These are phyloP conservation scores for Leptographium radiaticola DNA, from an alignment of 2,329 filamentous ascomycete species.

Conservation along the genomic window DNA sequence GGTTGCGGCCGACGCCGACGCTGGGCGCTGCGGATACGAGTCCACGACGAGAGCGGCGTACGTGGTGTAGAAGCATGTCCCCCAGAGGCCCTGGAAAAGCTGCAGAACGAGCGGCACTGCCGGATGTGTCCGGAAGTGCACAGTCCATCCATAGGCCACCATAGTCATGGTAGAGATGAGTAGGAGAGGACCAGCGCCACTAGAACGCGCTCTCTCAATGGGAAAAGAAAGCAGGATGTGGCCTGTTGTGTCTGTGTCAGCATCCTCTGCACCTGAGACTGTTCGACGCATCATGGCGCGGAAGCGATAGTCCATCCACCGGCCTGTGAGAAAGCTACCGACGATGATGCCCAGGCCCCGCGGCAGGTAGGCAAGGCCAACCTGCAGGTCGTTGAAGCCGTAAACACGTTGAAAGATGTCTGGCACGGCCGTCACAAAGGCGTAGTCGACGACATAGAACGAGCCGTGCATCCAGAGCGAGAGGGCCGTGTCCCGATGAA, in stretches of 20 bases:
- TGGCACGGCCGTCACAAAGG: not conserved
- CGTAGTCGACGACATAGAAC: slow-evolving; percentile 35
- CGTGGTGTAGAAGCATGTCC: slow-evolving; percentile 45
- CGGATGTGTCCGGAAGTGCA: slow-evolving; percentile 32
- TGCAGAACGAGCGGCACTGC: slow-evolving; percentile 37
- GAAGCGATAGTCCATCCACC: slow-evolving; percentile 50
- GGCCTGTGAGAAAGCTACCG: slow-evolving; percentile 35
- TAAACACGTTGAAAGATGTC: not conserved
- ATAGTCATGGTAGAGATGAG: slow-evolving; percentile 36
- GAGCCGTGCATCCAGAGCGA: slow-evolving; percentile 22
- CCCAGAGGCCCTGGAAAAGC: slow-evolving; percentile 37
- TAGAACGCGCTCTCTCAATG: slow-evolving; percentile 35
- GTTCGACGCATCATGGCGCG: slow-evolving; percentile 25
- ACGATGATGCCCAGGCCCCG: slow-evolving; percentile 31
- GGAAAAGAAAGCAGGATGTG: slow-evolving; percentile 32
- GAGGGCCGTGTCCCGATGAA: slow-evolving; percentile 39
- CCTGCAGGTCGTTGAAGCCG: slow-evolving; percentile 28
- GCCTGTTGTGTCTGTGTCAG: slow-evolving; percentile 28
- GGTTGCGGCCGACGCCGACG: slow-evolving; percentile 43
- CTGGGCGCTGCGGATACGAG: slow-evolving; percentile 39
- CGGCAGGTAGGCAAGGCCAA: slow-evolving; percentile 35
- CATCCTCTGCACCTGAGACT: slow-evolving; percentile 35
- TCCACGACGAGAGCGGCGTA: slow-evolving; percentile 46
- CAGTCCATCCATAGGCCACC: slow-evolving; percentile 39
- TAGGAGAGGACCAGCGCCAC: slow-evolving; percentile 37